Evolutionary conservation across 768 basidiomycete species (phyloP), one percentile per base, ranked within the genome.

Genomic region (Phlegmacium glaucopus): DNA sequence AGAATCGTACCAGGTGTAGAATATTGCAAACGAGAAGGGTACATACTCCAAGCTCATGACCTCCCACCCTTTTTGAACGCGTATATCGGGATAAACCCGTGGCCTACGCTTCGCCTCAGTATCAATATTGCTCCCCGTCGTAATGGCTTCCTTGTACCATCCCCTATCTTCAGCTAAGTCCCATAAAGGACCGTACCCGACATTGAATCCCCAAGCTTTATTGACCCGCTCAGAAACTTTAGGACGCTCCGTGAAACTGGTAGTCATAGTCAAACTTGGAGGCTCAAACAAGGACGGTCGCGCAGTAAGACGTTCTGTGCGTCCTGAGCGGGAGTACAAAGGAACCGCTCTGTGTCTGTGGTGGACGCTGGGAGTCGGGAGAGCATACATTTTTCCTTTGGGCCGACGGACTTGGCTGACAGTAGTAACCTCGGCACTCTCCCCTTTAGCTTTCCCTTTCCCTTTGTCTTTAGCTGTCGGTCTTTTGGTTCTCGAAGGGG

Each of bases 131-230:
- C 61, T 50, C 3, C 66, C 65, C 0, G 51, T 54, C 9, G 59
- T 48, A 27, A 59, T 49, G 3, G 77, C 72, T 54, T 91, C 90
- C 58, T 87, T 90, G 62, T 72, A 91, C 78, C 85, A 92, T 1
- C 77, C 79, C 42, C 87, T 66, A 53, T 93, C 90, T 58, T 93
- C 90, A 36, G 77, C 64, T 29, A 90, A 63, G 49, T 90, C 84
- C 88, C 89, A 92, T 6, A 89, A 56, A 1, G 89, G 87, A 0
- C 90, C 90, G 3, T 79, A 61, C 4, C 89, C 87, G 11, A 87
- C 78, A 53, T 87, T 88, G 56, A 78, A 81, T 0, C 85, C 81
- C 84, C 83, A 87, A 0, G 84, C 72, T 56, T 82, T 87, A 55
- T 75, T 82, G 8, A 86, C 64, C n/a, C 84, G 73, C 42, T 78